Evolutionary conservation across 2,329 filamentous ascomycete species (phyloP), one percentile per base, ranked within the genome.

Genomic region (Truncatella angustata): DNA sequence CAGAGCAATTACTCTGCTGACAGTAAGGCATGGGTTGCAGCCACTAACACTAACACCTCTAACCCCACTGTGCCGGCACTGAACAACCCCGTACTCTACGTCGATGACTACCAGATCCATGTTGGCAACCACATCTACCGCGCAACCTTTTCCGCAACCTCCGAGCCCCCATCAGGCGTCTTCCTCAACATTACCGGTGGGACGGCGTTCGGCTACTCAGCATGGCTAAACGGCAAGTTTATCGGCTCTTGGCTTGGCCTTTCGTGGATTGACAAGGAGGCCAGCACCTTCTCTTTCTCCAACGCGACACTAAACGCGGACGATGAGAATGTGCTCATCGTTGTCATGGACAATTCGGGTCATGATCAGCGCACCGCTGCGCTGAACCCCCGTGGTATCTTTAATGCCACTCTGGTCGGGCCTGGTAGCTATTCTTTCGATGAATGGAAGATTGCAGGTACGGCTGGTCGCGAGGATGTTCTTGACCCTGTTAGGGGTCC

Each of bases 291-390:
- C 18, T 74, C 75, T 0, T 83, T 85, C 60, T 62, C 69, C 37
- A 79, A 80, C 44, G 72, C 71, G 3, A 77, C 74, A 2, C 57
- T 81, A 0, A 64, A 67, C 35, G 56, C 65, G 1, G 66, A 69
- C 0, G 62, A 58, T 1, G 64, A 72, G 0, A 81, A 82, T 51
- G 63, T 78, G 2, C 68, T 84, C 5, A 73, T 83, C n/a, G 66
- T 84, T 3, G 68, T 84, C 21, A 78, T 82, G 64, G 79, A 86
- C 59, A 76, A 85, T 66, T 81, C 78, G 16, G 82, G 82, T 9
- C 80, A 85, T 59, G 81, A 84, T 46, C 72, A 81, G 23, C 76
- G 74, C 0, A 70, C 70, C 1, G 72, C 69, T 1, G 77, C 77
- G 4, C 67, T 74, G 4, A 71, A 76, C 14, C 72, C 77, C 7